Percentiles rank a stretch among this genome's conserved stretches.
phyloP scores from a whole-genome alignment of 2,329 filamentous ascomycete genomes.

The Arthrinium phaeospermum region DNA sequence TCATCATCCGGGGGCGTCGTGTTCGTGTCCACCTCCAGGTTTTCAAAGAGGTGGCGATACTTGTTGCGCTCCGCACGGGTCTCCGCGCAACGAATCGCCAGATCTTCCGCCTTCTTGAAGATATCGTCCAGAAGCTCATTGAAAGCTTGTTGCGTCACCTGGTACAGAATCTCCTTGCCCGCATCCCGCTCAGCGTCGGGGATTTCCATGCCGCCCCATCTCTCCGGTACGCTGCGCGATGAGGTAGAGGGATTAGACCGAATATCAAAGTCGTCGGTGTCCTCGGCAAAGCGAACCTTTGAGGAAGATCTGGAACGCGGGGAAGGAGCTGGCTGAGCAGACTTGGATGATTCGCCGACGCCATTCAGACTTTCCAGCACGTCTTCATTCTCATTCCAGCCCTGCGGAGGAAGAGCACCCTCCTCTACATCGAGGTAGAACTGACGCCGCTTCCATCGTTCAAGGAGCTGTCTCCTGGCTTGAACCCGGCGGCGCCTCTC shows the following conservation, averaged over 20 bases:
- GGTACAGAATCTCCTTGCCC: constrained; percentile 87
- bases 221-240: constrained; percentile 73
- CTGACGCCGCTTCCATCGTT: constrained; percentile 76
- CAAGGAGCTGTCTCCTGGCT: constrained; percentile 62
- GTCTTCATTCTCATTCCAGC: constrained; percentile 68
- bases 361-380: constrained; percentile 49
- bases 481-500: constrained; percentile 46
- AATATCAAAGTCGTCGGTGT: constrained; percentile 71
- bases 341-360: constrained; percentile 51
- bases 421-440: constrained; percentile 90
- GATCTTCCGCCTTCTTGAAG: constrained; percentile 81
- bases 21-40: constrained; percentile 42
- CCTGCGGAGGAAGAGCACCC: constrained; percentile 67
- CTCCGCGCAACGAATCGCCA: constrained; percentile 70
- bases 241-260: constrained; percentile 76
- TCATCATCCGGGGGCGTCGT: constrained; percentile 23
- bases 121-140: constrained; percentile 90
- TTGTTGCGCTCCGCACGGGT: constrained; percentile 67
- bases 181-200: constrained; percentile 82
- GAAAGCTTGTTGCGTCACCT: constrained; percentile 89
- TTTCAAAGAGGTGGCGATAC: constrained; percentile 55
- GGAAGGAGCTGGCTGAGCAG: constrained; percentile 47
- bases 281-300: constrained; percentile 78
- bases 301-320: constrained; percentile 75
- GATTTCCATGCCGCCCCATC: constrained; percentile 80